Evolutionary conservation across 495 filamentous ascomycete species (phyloP), one percentile per base, ranked within the genome.

Genomic region (Platismatia glauca): DNA sequence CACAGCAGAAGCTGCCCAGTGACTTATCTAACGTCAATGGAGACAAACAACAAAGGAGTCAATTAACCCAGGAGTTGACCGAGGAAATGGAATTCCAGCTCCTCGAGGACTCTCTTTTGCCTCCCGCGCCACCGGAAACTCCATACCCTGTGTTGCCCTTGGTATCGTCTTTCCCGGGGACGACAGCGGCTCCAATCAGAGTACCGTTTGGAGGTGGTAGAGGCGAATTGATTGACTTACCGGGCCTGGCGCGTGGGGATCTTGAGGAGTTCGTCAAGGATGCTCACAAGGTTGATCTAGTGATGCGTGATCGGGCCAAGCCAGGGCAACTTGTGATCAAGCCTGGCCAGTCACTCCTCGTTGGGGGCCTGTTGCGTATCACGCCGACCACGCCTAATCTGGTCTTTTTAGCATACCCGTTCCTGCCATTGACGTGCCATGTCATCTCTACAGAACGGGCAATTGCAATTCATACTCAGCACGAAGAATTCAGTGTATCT

Each of bases 151-250:
- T 79, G 4, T 89, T 96, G 80, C 92, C 92, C 4, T 71, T 91
- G 13, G 84, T 96, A 24, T 96, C 91, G 1, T 79, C 89, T 12
- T 76, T 98, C 27, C 90, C 94, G 1, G 94, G 94, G 1, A 99
- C 94, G 0, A 99, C 94, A 0, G 94, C 91, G 3, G 92, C 90
- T 0, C 94, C 94, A 0, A 96, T 99, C 66, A 84, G 94, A 24
- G 79, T 96, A 55, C 86, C 89, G 11, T 97, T 93, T 68, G 91
- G 91, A 52, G 83, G 82, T 62, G 86, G 87, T 13, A 86, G 83
- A 66, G 92, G 94, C 57, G 94, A 99, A 69, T 75, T 99, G n/a
- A 89, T 99, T 68, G 94, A 95, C 70, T 82, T 99, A 16, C 94
- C 94, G 0, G 94, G 94, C 13, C 77, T 99, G 18, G 79, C 87